Conservation (phyloP, 805 yeast genomes). For the Kurtzmaniella fragi region DNA sequence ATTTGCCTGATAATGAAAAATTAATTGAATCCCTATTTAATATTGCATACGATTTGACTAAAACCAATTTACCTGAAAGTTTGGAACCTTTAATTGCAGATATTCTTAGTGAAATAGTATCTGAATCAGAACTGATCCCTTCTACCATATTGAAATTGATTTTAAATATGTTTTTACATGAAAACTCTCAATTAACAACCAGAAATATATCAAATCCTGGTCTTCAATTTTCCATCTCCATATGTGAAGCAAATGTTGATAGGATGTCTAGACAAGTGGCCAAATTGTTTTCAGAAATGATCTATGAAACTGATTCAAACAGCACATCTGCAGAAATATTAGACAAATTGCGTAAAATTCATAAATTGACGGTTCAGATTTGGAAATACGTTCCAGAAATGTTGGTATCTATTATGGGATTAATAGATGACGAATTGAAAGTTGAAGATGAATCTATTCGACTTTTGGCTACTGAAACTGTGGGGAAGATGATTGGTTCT, state of each 20-base stretch:
- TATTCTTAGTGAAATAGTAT: slow-evolving; percentile 66
- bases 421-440: slow-evolving; percentile 72
- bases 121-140: slow-evolving; percentile 66
- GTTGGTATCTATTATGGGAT: slow-evolving; percentile 67
- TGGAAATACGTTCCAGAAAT: slow-evolving; percentile 80
- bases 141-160: slow-evolving; percentile 55
- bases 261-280: slow-evolving; percentile 72
- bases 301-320: slow-evolving; percentile 44
- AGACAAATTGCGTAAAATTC: slow-evolving; percentile 48
- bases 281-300: slow-evolving; percentile 71
- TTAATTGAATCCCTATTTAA: slow-evolving; percentile 55
- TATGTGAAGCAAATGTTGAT: slow-evolving; percentile 68
- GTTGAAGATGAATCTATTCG: slow-evolving; percentile 65
- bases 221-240: slow-evolving; percentile 56
- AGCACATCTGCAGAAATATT: slow-evolving; percentile 12
- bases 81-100: slow-evolving; percentile 63
- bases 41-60: slow-evolving; percentile 51
- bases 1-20: slow-evolving; percentile 56
- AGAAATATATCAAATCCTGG: slow-evolving; percentile 46
- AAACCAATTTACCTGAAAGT: slow-evolving; percentile 43
- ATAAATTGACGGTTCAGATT: slow-evolving; percentile 55
- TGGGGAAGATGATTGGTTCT: slow-evolving; percentile 55
- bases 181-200: slow-evolving; percentile 1
- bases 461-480: slow-evolving; percentile 62
- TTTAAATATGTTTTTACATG: slow-evolving; percentile 52